Conservation (phyloP, 2,329 filamentous ascomycete species). For the Grosmannia penicillata region DNA sequence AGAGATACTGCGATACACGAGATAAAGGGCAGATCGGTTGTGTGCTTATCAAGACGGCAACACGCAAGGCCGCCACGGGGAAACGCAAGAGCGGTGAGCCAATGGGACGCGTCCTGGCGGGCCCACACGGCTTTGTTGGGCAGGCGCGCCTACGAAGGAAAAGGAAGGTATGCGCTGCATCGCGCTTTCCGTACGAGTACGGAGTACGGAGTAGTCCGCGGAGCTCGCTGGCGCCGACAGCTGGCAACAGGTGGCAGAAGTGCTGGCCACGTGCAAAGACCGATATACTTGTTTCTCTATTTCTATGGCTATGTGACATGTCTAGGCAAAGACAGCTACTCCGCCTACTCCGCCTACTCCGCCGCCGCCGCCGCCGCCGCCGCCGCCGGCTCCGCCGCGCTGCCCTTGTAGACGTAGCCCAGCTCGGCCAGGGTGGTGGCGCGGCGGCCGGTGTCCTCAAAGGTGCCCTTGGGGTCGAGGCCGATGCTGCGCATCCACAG, state of each 20-base stretch:
- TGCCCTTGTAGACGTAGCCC: conserved; percentile 44
- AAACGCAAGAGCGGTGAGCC: conserved; percentile 5
- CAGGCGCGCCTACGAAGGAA: too few species aligned
- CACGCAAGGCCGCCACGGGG: background rate
- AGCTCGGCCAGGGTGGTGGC: conserved; percentile 57
- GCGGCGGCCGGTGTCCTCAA: conserved; percentile 47
- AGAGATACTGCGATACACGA: background rate
- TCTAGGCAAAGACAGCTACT: too few species aligned
- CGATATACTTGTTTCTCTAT: too few species aligned
- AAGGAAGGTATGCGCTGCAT: too few species aligned
- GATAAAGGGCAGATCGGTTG: background rate
- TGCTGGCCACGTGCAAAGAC: too few species aligned
- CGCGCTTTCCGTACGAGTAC: too few species aligned
- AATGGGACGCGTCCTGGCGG: conserved; percentile 2
- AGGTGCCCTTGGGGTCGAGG: conserved; percentile 55
- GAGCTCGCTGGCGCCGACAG: background rate
- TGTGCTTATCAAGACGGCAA: background rate
- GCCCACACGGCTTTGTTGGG: too few species aligned
- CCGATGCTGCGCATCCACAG: conserved; percentile 60
- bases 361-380: too few species aligned
- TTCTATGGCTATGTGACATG: too few species aligned
- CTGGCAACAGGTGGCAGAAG: background rate
- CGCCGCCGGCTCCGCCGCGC: conserved; percentile 4
- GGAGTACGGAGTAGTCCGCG: too few species aligned
- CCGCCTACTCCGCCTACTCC: too few species aligned